phyloP scores from a whole-genome alignment of 106 monocot species.

The Allium cepa region DNA sequence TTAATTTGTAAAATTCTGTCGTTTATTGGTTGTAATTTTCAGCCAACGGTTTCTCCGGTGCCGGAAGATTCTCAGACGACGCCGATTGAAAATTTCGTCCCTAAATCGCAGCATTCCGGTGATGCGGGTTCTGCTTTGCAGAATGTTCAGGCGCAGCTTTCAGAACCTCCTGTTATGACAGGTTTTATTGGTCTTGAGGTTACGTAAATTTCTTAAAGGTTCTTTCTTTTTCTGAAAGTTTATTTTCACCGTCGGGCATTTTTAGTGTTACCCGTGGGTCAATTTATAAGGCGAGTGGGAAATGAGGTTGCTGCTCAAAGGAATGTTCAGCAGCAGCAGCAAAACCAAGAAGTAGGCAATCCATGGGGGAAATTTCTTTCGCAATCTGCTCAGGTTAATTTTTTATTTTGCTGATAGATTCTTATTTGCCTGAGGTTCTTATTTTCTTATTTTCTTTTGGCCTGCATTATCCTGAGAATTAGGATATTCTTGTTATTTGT shows the following conservation, averaged over 20 bases:
- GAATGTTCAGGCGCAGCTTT: not conserved
- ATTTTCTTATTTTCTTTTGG: not conserved
- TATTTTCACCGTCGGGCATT: no score
- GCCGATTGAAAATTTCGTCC: not conserved
- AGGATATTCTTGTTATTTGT: no score
- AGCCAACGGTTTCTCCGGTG: not conserved
- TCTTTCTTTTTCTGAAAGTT: no score
- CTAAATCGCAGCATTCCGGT: not conserved
- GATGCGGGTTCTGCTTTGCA: no score
- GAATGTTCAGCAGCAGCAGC: not conserved
- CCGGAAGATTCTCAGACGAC: not conserved
- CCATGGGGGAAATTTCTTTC: conserved; percentile 11
- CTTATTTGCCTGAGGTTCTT: not conserved
- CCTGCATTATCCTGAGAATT: not conserved
- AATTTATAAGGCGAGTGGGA: no score
- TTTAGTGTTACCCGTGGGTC: no score
- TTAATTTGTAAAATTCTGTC: not conserved
- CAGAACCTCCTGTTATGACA: not conserved
- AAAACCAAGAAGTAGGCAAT: not conserved
- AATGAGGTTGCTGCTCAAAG: not conserved
- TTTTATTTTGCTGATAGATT: not conserved
- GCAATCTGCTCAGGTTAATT: conserved; percentile 7
- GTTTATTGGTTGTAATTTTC: not conserved
- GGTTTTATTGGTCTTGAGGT: not conserved
- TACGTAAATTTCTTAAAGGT: no score